Evolutionary conservation across 352 stramenopile genomes (phyloP), one percentile per base, ranked within the genome.

Genomic region (Globisporangium solare): DNA sequence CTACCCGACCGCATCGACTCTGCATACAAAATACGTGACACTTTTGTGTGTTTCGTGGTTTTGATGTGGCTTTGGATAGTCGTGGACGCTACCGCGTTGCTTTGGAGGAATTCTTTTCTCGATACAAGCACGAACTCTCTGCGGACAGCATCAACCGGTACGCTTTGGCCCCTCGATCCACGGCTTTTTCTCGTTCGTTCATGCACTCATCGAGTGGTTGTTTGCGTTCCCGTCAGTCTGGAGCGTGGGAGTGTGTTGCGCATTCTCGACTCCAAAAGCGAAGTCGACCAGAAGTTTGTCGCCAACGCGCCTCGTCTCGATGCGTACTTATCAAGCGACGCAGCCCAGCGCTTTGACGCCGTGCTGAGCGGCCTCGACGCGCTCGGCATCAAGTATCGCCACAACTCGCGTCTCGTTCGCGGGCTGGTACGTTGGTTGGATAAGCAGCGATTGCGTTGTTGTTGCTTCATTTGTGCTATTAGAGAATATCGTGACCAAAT

Each of bases 261-360:
- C 12, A 94, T 95, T 46, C 67, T 95, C 12, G 86, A 95, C 58
- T 95, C 86, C 1, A 95, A 94, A 58, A 87, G 70, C 50, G 74
- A 81, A 35, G 49, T 58, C 17, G 86, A 95, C 60, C 76, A 92
- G 20, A 66, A 74, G 40, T 60, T 94, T 57, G 62, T 94, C 35
- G 63, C 67, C 11, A 67, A 86, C n/a, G 84, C 86, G 13, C 86
- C 86, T 11, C 66, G 68, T 39, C 68, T 94, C 5, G 66, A 74
- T 32, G 60, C 84, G 2, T 94, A 78, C 54, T 63, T 94, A 18
- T 89, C 84, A 0, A 70, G 68, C 2, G 76, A 86, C 0, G 74
- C 81, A 13, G 70, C 68, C 27, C 60, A 93, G 81, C 85, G 86
- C 49, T 92, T 93, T 42, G 72, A 88, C 15, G 59, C 51, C 2